phyloP scores from a whole-genome alignment of 2,329 filamentous ascomycete species.

The Alternaria gaisen region DNA sequence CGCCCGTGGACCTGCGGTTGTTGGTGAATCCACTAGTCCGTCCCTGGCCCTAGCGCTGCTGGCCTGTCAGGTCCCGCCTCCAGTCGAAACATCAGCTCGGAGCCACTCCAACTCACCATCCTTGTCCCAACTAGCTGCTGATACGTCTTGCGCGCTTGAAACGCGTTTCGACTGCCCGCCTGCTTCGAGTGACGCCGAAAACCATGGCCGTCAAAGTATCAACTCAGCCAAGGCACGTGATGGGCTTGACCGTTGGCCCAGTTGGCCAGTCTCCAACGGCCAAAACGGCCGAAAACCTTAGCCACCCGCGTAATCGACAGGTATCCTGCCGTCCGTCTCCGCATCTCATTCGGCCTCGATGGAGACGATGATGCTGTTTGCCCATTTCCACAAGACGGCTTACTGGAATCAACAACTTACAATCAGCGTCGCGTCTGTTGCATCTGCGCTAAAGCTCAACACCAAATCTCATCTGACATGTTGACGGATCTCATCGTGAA shows the following conservation, averaged over 20 bases:
- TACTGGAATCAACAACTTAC: not conserved
- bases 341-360: not conserved
- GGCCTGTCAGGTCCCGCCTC: slow-evolving; percentile 19
- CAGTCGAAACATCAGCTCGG: slow-evolving; percentile 23
- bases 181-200: slow-evolving; percentile 1
- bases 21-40: slow-evolving; percentile 13
- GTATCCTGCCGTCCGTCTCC: slow-evolving; percentile 1
- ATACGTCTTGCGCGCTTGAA: slow-evolving; percentile 16
- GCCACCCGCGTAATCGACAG: slow-evolving; percentile 18
- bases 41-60: slow-evolving; percentile 7
- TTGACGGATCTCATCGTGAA: slow-evolving; percentile 6
- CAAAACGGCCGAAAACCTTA: slow-evolving; percentile 14
- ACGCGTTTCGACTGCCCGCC: slow-evolving; percentile 5
- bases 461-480: slow-evolving; percentile 1
- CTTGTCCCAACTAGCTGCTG: slow-evolving; percentile 12
- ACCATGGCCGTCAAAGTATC: not conserved
- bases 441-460: slow-evolving; percentile 3
- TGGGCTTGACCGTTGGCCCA: slow-evolving; percentile 5
- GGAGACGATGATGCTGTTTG: not conserved
- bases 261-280: slow-evolving; percentile 14
- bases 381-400: not conserved
- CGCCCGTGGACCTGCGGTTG: slow-evolving; percentile 6
- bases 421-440: not conserved
- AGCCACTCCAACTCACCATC: slow-evolving; percentile 18
- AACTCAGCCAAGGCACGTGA: slow-evolving; percentile 6